Evolutionary conservation across 768 basidiomycete species (phyloP).

Genomic region (Pleurotus pulmonarius): DNA sequence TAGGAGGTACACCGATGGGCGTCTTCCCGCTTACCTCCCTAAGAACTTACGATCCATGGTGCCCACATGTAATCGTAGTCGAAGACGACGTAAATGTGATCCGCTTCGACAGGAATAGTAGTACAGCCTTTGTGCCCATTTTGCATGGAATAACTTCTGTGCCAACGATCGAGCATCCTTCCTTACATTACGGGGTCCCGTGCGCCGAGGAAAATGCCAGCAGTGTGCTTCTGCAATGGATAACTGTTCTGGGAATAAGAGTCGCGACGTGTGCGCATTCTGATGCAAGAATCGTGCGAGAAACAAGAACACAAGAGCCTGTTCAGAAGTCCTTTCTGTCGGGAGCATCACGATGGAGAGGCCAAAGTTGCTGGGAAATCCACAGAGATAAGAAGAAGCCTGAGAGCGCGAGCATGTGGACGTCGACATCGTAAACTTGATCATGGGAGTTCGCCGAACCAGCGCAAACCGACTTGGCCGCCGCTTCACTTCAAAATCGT

Average conservation of each 20-base stretch:
- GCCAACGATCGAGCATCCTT: too few relatives aligned
- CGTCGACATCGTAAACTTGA: not conserved
- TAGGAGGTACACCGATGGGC: conserved; percentile 1
- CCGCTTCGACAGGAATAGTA: not conserved
- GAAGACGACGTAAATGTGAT: not conserved
- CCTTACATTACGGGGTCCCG: too few relatives aligned
- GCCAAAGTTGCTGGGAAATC: not conserved
- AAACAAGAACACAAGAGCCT: not conserved
- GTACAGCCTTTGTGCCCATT: not conserved
- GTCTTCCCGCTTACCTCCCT: not conserved
- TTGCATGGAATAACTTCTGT: too few relatives aligned
- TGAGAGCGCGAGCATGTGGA: conserved; percentile 7
- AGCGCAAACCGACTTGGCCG: too few relatives aligned
- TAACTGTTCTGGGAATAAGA: not conserved
- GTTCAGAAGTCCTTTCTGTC: not conserved
- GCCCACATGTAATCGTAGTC: not conserved
- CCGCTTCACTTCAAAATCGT: too few relatives aligned
- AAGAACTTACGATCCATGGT: not conserved
- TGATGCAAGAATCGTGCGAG: not conserved
- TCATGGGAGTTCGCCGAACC: not conserved
- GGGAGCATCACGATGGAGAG: not conserved
- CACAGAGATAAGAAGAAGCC: conserved; percentile 1
- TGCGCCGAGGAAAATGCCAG: too few relatives aligned
- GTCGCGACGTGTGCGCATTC: not conserved
- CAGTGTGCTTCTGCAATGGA: too few relatives aligned